Evolutionary conservation across 83 land plant genomes (phyloP), one percentile per base, ranked within the genome.

Genomic region (Thuja plicata): DNA sequence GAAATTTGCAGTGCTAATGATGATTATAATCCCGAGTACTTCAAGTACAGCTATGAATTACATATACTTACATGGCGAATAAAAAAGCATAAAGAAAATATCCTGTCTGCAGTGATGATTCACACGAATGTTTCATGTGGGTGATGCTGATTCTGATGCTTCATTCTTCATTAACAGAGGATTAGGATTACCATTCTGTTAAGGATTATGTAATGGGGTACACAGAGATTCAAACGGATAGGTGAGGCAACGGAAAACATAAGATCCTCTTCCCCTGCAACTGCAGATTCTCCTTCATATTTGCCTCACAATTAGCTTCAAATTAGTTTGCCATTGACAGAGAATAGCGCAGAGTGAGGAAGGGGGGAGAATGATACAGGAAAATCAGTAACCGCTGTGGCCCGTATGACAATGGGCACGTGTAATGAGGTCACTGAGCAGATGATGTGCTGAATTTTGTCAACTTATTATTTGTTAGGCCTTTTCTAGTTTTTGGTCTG

Each of bases 1-100:
- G 50, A 81, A 81, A 81, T 46, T 81, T 81, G 84, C 84, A 81
- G n/a, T 81, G 84, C 50, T n/a, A 41, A 81, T 81, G 84, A 81
- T 81, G 50, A 81, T 46, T n/a, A 81, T 41, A 46, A 43, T 41
- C 50, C 52, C 84, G 3, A 43, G 84, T 81, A 81, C 84, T 43
- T 19, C 84, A 81, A 81, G 84, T 81, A 81, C 84, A 81, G 8
- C 84, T 66, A 27, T 5, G n/a, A 66, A 66, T 66, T 66, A 66
- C 57, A 16, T 54, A 54, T 54, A 54, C 57, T 54, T 54, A 54
- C 73, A 66, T 66, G 73, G 73, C 30, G 30, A 66, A 27, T 66
- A 2, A 66, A 66, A 66, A 66, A 24, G 1, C 1, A 27, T 54
- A 54, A 16, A 54, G 16, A 54, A 54, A 54, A 16, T 54, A 54